phyloP scores from a whole-genome alignment of 805 yeast genomes.

The Pichia scutulata region DNA sequence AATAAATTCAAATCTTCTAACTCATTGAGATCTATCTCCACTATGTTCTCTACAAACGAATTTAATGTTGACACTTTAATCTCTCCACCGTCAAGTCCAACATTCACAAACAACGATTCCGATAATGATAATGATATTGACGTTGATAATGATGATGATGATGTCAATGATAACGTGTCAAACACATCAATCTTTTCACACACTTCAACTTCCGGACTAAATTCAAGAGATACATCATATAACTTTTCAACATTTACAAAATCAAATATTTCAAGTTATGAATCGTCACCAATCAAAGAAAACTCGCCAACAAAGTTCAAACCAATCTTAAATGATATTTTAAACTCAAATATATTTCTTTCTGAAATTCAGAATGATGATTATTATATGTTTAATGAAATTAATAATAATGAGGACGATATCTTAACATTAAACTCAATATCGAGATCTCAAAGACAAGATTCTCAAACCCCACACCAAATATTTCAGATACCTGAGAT shows the following conservation, averaged over 20 bases:
- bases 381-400: neutral
- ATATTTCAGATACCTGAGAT: slow-evolving; percentile 77
- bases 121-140: neutral
- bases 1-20: neutral
- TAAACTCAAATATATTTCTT: slow-evolving; percentile 1
- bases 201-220: neutral
- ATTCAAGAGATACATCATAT: slow-evolving; percentile 3
- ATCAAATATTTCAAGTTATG: neutral
- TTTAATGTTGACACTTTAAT: neutral
- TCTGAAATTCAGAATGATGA: neutral
- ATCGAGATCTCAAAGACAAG: neutral
- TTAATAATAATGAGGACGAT: too few relatives aligned
- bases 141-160: neutral
- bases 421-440: neutral
- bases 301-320: neutral
- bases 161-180: slow-evolving; percentile 3
- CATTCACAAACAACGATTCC: neutral
- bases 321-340: neutral
- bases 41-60: neutral
- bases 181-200: slow-evolving; percentile 6
- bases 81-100: slow-evolving; percentile 9
- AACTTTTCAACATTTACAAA: neutral
- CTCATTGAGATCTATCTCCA: neutral
- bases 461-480: neutral
- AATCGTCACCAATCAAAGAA: slow-evolving; percentile 2